Percentiles rank a stretch among this genome's conserved stretches.
Evolutionary conservation across 345 rosid species (phyloP).

Genomic region (Syzygium aromaticum): DNA sequence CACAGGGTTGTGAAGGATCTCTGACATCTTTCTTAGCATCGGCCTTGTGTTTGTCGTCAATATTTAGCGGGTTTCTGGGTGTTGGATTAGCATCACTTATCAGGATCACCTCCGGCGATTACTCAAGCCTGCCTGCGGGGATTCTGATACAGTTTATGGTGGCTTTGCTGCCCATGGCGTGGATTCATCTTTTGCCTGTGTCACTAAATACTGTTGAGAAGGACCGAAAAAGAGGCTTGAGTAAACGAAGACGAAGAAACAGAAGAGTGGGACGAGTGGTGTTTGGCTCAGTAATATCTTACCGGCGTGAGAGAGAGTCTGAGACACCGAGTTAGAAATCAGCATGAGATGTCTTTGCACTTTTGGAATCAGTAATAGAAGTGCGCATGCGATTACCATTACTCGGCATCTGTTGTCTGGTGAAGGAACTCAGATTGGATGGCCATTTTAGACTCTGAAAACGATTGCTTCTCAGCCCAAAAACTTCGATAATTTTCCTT

Average conservation of each 20-base stretch:
- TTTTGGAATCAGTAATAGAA: not conserved
- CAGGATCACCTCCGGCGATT: slow-evolving; percentile 53
- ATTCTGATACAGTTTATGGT: slow-evolving; percentile 56
- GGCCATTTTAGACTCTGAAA: not conserved
- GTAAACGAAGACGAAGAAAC: slow-evolving; percentile 44
- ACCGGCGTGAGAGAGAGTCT: slow-evolving; percentile 52
- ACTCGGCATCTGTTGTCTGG: not conserved
- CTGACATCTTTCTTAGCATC: slow-evolving; percentile 83
- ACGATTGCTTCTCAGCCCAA: not conserved
- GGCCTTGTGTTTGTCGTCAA: slow-evolving; percentile 62
- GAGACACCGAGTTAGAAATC: slow-evolving; percentile 19
- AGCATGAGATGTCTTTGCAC: not conserved
- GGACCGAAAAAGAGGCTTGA: slow-evolving; percentile 32
- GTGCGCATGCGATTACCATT: not conserved
- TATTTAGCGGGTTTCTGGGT: slow-evolving; percentile 59
- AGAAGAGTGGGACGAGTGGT: slow-evolving; percentile 53
- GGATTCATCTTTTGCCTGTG: slow-evolving; percentile 48
- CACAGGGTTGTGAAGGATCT: slow-evolving; percentile 84
- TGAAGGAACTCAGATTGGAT: not conserved
- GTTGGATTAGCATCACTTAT: slow-evolving; percentile 68
- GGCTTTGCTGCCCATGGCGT: slow-evolving; percentile 56
- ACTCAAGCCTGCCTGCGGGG: slow-evolving; percentile 48
- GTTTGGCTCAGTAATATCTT: slow-evolving; percentile 21
- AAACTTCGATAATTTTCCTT: not conserved
- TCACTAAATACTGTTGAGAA: slow-evolving; percentile 30